These are phyloP conservation scores for Aspergillus sclerotioniger DNA, from an alignment of 495 filamentous ascomycete species.

Conservation along the genomic window DNA sequence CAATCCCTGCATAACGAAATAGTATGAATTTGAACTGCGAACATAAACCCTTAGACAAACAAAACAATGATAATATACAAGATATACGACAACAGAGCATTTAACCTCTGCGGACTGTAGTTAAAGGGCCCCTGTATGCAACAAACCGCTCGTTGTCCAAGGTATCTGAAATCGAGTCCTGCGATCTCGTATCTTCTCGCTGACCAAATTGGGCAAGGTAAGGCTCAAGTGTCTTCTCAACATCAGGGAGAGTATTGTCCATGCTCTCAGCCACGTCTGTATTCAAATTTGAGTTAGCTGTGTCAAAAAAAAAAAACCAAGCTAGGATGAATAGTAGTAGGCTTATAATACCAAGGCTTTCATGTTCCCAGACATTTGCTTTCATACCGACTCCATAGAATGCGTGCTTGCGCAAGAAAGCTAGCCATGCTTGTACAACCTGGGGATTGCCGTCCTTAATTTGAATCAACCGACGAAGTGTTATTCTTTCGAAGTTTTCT, in stretches of 20 bases:
- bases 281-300: not conserved
- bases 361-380: constrained; percentile 91
- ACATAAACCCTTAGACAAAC: not conserved
- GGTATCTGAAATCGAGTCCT: constrained; percentile 26
- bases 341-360: constrained; percentile 57
- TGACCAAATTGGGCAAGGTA: constrained; percentile 65
- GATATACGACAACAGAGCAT: constrained; percentile 15
- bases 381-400: constrained; percentile 98
- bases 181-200: constrained; percentile 38
- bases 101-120: constrained; percentile 22
- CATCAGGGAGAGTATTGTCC: constrained; percentile 56
- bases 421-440: constrained; percentile 84
- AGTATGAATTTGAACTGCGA: not conserved
- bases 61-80: constrained; percentile 15
- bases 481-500: constrained; percentile 95
- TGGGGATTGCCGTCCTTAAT: constrained; percentile 91
- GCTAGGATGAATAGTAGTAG: not conserved
- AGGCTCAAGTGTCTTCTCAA: constrained; percentile 58
- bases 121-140: constrained; percentile 30
- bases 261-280: constrained; percentile 65
- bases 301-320: not conserved
- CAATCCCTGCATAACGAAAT: too few relatives aligned
- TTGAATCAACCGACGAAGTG: constrained; percentile 81
- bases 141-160: constrained; percentile 34
- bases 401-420: constrained; percentile 82